Percentiles rank a stretch among this genome's conserved stretches.
These are phyloP conservation scores for Clavispora phyllophila DNA, from an alignment of 805 yeast species.

Conservation along the genomic window DNA sequence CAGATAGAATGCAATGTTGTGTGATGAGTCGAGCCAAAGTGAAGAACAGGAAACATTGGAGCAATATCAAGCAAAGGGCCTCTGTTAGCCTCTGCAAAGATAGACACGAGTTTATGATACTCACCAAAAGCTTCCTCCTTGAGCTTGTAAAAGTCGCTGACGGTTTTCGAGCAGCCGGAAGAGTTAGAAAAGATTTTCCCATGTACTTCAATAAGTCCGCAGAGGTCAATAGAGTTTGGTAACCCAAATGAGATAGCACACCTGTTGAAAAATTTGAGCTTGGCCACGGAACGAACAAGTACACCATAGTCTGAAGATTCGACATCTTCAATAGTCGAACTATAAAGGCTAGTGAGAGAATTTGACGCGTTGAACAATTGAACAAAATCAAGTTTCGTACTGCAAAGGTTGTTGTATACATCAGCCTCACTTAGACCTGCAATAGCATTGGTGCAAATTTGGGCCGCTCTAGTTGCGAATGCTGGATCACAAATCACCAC, in stretches of 20 bases:
- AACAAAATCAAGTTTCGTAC: background rate
- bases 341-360: background rate
- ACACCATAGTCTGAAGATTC: slow-evolving; percentile 18
- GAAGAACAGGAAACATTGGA: slow-evolving; percentile 7
- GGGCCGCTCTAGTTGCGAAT: background rate
- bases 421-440: background rate
- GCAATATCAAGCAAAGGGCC: slow-evolving; percentile 1
- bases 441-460: background rate
- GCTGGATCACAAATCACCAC: background rate
- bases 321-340: slow-evolving; percentile 11
- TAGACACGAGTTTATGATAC: slow-evolving; percentile 14
- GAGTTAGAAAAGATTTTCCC: slow-evolving; percentile 17
- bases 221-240: slow-evolving; percentile 4
- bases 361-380: background rate
- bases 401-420: background rate
- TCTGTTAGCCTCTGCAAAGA: slow-evolving; percentile 9
- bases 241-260: slow-evolving; percentile 9
- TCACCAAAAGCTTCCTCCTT: slow-evolving; percentile 37
- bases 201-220: slow-evolving; percentile 17
- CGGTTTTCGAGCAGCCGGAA: slow-evolving; percentile 16
- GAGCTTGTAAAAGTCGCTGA: slow-evolving; percentile 37
- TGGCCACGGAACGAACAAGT: slow-evolving; percentile 16
- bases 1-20: slow-evolving; percentile 23
- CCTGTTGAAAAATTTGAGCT: slow-evolving; percentile 26
- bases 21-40: slow-evolving; percentile 18